Evolutionary conservation across 805 yeast species (phyloP), one percentile per base, ranked within the genome.

Genomic region (Ogataea nakhonphanomensis): DNA sequence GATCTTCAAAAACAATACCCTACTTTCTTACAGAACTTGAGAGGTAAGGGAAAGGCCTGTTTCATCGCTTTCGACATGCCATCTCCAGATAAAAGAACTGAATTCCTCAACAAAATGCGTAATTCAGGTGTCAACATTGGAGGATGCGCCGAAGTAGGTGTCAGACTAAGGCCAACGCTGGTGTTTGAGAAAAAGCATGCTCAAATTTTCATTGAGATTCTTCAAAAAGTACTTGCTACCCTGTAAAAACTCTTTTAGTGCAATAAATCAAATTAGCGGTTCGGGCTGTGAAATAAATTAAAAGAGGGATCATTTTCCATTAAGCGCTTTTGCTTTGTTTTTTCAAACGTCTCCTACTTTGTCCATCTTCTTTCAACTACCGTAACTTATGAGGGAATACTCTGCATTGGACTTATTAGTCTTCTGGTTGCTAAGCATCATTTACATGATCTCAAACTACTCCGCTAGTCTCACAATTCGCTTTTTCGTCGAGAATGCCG

Each of bases 141-240:
- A 53, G 95, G 90, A 35, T 86, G 95, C 67, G 90, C 91, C 39
- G 84, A 76, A 40, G 74, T 70, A 47, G 76, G 90, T 43, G 83
- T 86, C 37, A 79, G 95, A 69, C 71, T 85, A 62, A 78, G 95
- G 69, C 95, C 95, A 46, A 74, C 86, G 32, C 68, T 85, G 54
- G 78, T 79, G 14, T 85, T 85, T 61, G 89, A 83, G 69, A 76
- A 81, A 67, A 80, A 80, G 65, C 95, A 85, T 57, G 91, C 85
- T 41, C 87, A 84, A 51, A 62, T 84, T 41, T 71, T 84, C 51
- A 57, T 83, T 39, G 65, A 65, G 23, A 61, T 65, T 31, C 53
- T 75, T 43, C 64, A 64, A 39, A 69, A 69, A 57, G 63, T 55
- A 47, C 51, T 54, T 20, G 41, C 61, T 23, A 39, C 53, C 25